Conservation (phyloP, 345 rosid species). For the Leavenworthia alabamica region DNA sequence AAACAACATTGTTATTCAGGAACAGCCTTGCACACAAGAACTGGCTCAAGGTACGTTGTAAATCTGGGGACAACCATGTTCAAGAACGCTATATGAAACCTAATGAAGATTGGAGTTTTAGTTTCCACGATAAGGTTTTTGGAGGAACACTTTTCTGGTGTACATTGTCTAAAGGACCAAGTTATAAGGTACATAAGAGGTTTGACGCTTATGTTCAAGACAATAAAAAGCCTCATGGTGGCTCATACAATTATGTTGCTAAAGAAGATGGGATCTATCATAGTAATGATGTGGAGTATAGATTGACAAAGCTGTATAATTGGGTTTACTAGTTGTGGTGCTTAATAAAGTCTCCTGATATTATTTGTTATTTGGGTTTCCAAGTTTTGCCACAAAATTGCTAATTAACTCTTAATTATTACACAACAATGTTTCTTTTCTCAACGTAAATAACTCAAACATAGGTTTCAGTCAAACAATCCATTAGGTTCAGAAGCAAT, state of each 20-base stretch:
- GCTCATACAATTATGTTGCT: not conserved
- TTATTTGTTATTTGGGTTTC: too few relatives aligned
- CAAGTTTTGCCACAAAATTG: too few relatives aligned
- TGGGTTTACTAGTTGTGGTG: slow-evolving; percentile 11
- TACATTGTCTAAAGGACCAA: slow-evolving; percentile 7
- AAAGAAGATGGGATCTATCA: slow-evolving; percentile 17
- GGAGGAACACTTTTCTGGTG: slow-evolving; percentile 4
- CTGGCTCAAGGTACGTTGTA: slow-evolving; percentile 18
- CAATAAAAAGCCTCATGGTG: not conserved
- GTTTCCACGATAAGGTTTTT: not conserved
- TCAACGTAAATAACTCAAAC: too few relatives aligned
- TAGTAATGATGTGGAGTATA: not conserved
- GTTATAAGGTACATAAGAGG: not conserved
- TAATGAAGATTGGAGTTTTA: not conserved
- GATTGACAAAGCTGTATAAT: not conserved
- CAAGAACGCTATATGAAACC: not conserved
- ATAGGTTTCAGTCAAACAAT: too few relatives aligned
- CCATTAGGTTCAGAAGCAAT: too few relatives aligned
- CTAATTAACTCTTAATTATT: too few relatives aligned
- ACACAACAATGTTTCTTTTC: too few relatives aligned
- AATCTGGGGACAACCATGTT: not conserved
- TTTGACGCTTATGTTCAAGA: slow-evolving; percentile 9
- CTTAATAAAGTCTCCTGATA: not conserved
- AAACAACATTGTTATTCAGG: not conserved
- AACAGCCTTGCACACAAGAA: slow-evolving; percentile 3